phyloP scores from a whole-genome alignment of 805 yeast genomes.

The Cyberlindnera euphorbiiphila region DNA sequence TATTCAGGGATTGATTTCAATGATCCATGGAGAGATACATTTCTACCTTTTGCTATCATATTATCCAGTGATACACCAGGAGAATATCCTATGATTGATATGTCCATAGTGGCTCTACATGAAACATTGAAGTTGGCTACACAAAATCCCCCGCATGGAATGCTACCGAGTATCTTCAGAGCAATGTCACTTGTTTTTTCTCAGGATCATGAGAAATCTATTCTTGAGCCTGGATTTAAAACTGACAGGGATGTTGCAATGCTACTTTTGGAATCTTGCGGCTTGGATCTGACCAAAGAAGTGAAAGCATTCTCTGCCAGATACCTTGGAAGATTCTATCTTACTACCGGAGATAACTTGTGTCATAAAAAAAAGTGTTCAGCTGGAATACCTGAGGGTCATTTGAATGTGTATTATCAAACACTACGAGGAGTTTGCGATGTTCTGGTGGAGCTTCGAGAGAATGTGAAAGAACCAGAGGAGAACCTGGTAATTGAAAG shows the following conservation, averaged over 20 bases:
- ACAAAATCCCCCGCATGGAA: slow-evolving; percentile 1
- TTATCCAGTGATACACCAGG: too few relatives aligned
- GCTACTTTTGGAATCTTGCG: slow-evolving; percentile 9
- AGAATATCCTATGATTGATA: not conserved
- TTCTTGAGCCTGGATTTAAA: slow-evolving; percentile 9
- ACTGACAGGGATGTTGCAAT: slow-evolving; percentile 15
- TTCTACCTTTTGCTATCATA: slow-evolving; percentile 9
- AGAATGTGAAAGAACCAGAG: slow-evolving; percentile 15
- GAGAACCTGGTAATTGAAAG: slow-evolving; percentile 34
- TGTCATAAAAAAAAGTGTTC: slow-evolving; percentile 6
- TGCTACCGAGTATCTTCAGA: slow-evolving; percentile 7
- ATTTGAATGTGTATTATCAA: slow-evolving; percentile 22
- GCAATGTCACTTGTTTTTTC: slow-evolving; percentile 16
- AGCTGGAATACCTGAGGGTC: slow-evolving; percentile 7
- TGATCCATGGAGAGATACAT: slow-evolving; percentile 16
- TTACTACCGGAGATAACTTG: slow-evolving; percentile 20
- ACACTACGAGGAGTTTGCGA: slow-evolving; percentile 30
- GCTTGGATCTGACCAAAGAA: not conserved
- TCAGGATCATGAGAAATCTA: slow-evolving; percentile 5
- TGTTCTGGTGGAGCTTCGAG: slow-evolving; percentile 23
- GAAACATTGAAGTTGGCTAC: slow-evolving; percentile 11
- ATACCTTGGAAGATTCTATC: slow-evolving; percentile 22
- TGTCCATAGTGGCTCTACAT: slow-evolving; percentile 11
- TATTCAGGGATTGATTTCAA: slow-evolving; percentile 1
- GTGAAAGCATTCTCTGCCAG: slow-evolving; percentile 18